A percentile compares a stretch with the other conserved stretches of the same genome.
Evolutionary conservation across 2,329 filamentous ascomycete genomes (phyloP).

Genomic region (Talaromyces amestolkiae): DNA sequence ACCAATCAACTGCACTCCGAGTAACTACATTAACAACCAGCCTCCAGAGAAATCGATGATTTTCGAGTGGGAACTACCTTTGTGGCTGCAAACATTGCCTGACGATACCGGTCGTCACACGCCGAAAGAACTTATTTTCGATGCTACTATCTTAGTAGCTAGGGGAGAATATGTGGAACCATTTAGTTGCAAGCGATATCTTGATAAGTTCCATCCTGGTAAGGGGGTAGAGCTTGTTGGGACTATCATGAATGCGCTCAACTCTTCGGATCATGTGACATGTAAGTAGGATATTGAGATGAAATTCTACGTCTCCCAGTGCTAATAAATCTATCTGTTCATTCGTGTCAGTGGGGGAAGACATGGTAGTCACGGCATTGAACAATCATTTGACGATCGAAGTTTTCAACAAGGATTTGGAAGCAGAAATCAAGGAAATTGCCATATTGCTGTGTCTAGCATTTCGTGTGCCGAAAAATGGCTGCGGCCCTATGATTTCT

Average conservation of each 20-base stretch:
- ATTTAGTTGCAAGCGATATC: background rate
- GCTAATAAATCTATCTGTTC: background rate
- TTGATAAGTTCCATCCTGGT: background rate
- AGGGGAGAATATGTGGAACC: background rate
- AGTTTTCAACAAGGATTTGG: background rate
- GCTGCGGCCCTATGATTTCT: background rate
- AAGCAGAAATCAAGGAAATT: background rate
- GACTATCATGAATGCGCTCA: background rate
- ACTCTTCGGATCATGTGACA: background rate
- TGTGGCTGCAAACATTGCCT: background rate
- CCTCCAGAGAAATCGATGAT: too few species aligned
- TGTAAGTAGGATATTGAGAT: background rate
- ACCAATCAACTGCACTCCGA: too few species aligned
- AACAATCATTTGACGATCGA: rapidly evolving
- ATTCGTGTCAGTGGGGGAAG: background rate
- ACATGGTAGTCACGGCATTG: background rate
- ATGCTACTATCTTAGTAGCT: background rate
- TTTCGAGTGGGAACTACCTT: background rate
- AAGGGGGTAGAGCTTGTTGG: background rate
- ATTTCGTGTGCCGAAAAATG: background rate
- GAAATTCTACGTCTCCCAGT: background rate
- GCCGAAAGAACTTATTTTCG: background rate
- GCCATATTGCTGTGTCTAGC: background rate
- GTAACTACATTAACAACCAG: too few species aligned
- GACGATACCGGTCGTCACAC: background rate